Evolutionary conservation across 768 basidiomycete genomes (phyloP).

Genomic region (Termitomyces sp.): DNA sequence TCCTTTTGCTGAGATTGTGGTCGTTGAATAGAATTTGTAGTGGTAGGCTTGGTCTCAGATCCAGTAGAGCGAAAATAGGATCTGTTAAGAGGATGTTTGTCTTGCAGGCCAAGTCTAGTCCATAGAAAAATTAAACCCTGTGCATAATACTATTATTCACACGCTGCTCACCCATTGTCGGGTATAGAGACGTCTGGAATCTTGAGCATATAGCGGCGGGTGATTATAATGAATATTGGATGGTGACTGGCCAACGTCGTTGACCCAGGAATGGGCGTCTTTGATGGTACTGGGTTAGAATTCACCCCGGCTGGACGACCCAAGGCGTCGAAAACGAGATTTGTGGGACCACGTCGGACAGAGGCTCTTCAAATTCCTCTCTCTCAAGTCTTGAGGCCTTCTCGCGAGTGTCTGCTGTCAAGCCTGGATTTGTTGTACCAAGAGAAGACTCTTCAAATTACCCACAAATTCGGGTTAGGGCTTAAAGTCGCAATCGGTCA

Average conservation of each 20-base stretch:
- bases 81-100: not conserved
- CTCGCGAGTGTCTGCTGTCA: not conserved
- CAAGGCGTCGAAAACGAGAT: not conserved
- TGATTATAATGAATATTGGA: not conserved
- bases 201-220: not conserved
- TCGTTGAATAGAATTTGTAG: not conserved
- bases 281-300: not conserved
- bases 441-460: not conserved
- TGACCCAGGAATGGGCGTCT: not conserved
- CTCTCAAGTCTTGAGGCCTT: not conserved
- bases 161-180: conserved; percentile 8
- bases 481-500: not conserved
- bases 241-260: not conserved
- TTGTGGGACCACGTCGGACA: not conserved
- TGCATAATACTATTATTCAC: not conserved
- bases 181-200: not conserved
- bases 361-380: not conserved
- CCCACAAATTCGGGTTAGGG: conserved; percentile 11
- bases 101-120: conserved; percentile 2
- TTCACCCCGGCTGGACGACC: not conserved
- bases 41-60: not conserved
- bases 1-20: not conserved
- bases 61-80: not conserved
- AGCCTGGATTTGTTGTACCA: not conserved
- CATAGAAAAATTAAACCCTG: not conserved